Base-by-base conservation (phyloP, 2,329 filamentous ascomycete genomes). In the Lasiodiplodia sp. region DNA sequence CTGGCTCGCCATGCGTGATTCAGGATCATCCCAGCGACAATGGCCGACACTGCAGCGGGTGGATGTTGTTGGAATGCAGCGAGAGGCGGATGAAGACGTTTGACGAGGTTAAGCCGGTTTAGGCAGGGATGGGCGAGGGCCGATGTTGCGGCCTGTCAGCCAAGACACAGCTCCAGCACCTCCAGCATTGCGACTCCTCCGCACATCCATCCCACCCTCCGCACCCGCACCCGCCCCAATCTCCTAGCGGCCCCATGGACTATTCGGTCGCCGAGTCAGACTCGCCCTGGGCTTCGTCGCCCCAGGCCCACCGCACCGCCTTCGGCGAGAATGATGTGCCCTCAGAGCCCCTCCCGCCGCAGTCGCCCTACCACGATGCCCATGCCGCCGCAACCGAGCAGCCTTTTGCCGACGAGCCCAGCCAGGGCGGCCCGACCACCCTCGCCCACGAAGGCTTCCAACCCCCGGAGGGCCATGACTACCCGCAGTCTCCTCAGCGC, bases 271-370 rank as follows among this genome's bases (percentile, higher is more conserved):
- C 83, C 40, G 81, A 87, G 64, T 82, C 84, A 66, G 87, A 90
- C 73, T 73, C 88, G 44, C 90, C 90, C 66, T 92, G 90, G 90
- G 89, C 85, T 12, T 84, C 84, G 16, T 86, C 87, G 65, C 87
- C 87, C 68, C 83, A 83, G 72, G 85, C 78, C 77, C 86, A 78
- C 77, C 83, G 82, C 66, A 75, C 77, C 68, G 79, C 81, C 69
- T 85, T 86, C 56, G 81, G 82, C 55, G 81, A 84, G 70, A 78
- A 75, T 68, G 74, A 81, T 70, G 75, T 80, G 67, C 77, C 78
- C 66, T 77, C 79, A 28, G 79, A 79, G 70, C 79, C 80, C 73
- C 77, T 81, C 69, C 78, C 77, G 71, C 73, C 78, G 69, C 77
- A 79, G 73, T 79, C 79, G 62, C 79, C 78, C 2, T 81, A 80